phyloP scores from a whole-genome alignment of 768 basidiomycete species.

The Dendrothele bispora region DNA sequence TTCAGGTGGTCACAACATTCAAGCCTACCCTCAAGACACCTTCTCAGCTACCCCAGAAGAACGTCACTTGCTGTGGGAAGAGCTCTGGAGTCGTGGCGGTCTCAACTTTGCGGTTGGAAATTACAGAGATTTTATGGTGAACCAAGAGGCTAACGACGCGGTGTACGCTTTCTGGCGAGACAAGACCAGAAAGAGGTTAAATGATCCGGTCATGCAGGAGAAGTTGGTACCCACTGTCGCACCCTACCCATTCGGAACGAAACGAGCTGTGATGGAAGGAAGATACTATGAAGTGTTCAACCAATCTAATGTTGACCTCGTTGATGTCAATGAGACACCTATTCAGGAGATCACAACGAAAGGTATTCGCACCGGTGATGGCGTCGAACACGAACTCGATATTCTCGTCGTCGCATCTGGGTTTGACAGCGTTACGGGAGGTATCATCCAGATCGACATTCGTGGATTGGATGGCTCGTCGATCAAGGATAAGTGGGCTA shows the following conservation, averaged over 20 bases:
- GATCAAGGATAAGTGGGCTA: conserved; percentile 22
- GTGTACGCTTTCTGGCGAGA: conserved; percentile 24
- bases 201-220: conserved; percentile 17
- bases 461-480: conserved; percentile 13
- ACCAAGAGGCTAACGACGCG: conserved; percentile 17
- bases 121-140: conserved; percentile 11
- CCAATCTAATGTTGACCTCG: conserved; percentile 19
- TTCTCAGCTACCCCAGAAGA: conserved; percentile 17
- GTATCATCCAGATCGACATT: conserved; percentile 21
- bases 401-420: conserved; percentile 20
- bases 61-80: conserved; percentile 17
- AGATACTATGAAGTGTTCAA: conserved; percentile 24
- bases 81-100: conserved; percentile 18
- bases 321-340: conserved; percentile 18
- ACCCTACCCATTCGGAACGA: conserved; percentile 23
- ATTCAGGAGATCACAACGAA: conserved; percentile 17
- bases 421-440: conserved; percentile 22
- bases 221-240: conserved; percentile 19
- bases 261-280: conserved; percentile 19
- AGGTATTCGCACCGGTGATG: conserved; percentile 18
- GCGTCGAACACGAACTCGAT: conserved; percentile 18
- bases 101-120: conserved; percentile 18
- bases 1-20: conserved; percentile 16
- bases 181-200: conserved; percentile 16
- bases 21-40: conserved; percentile 4